These are phyloP conservation scores for Rugosomyces carneus DNA, from an alignment of 1,284 basidiomycete species.

Conservation along the genomic window DNA sequence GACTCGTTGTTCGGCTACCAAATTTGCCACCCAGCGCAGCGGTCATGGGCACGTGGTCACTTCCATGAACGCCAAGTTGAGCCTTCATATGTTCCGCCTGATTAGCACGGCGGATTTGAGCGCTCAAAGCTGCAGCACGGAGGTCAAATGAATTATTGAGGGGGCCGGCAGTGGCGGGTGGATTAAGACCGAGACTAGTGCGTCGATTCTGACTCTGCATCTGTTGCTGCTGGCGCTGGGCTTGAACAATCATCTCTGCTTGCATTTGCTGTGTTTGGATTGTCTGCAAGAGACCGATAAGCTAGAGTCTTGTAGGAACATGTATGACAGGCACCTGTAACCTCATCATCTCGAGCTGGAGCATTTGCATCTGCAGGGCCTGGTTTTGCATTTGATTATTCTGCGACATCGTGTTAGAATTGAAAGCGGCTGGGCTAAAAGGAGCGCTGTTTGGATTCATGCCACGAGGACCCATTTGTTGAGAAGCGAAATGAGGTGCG, in stretches of 20 bases:
- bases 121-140: slow-evolving; percentile 42
- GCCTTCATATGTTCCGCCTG: slow-evolving; percentile 59
- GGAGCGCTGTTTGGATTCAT: slow-evolving; percentile 55
- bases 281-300: slow-evolving; percentile 26
- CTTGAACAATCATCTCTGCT: slow-evolving; percentile 49
- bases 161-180: slow-evolving; percentile 69
- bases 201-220: slow-evolving; percentile 39
- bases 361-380: slow-evolving; percentile 71
- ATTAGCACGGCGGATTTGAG: slow-evolving; percentile 55
- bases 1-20: slow-evolving; percentile 52
- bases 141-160: slow-evolving; percentile 56
- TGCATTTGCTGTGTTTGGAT: slow-evolving; percentile 44
- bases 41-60: slow-evolving; percentile 70
- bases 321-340: slow-evolving; percentile 51
- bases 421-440: slow-evolving; percentile 47
- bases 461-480: slow-evolving; percentile 44
- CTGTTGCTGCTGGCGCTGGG: slow-evolving; percentile 50
- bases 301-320: neutral
- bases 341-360: slow-evolving; percentile 74
- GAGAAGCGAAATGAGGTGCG: slow-evolving; percentile 53
- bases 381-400: slow-evolving; percentile 46
- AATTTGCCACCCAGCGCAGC: slow-evolving; percentile 71
- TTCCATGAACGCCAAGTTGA: slow-evolving; percentile 44
- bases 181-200: slow-evolving; percentile 41
- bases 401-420: slow-evolving; percentile 35